Percentiles rank a stretch among this genome's conserved stretches.
Evolutionary conservation across 192 early-diverging fungal species (phyloP).

Genomic region (Chytriomyces confervae): DNA sequence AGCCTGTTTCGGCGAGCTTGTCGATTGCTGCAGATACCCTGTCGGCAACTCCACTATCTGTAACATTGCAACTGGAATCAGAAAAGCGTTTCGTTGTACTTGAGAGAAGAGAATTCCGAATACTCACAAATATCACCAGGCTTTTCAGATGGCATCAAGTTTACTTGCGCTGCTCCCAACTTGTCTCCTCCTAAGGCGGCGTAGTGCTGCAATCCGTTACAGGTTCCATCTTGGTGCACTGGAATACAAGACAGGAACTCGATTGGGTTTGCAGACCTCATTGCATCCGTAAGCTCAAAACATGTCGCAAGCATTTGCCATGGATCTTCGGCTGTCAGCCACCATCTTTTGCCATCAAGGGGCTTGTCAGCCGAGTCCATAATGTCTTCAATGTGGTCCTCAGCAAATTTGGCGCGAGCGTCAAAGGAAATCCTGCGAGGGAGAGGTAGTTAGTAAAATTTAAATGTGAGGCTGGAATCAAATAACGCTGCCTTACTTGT

Average conservation of each 20-base stretch:
- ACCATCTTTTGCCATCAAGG: slow-evolving; percentile 78
- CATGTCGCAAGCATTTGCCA: slow-evolving; percentile 95
- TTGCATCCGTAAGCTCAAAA: slow-evolving; percentile 78
- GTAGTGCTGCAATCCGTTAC: slow-evolving; percentile 98
- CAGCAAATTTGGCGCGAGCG: slow-evolving; percentile 77
- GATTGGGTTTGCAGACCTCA: slow-evolving; percentile 73
- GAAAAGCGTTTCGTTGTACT: background rate
- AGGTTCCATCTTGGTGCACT: slow-evolving; percentile 97
- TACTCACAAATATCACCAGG: slow-evolving; percentile 82
- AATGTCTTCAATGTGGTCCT: slow-evolving; percentile 79
- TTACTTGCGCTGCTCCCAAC: slow-evolving; percentile 86
- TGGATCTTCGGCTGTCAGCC: slow-evolving; percentile 86
- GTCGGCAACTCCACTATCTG: slow-evolving; percentile 81
- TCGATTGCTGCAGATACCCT: slow-evolving; percentile 73
- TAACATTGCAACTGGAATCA: slow-evolving; percentile 23
- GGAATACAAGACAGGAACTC: slow-evolving; percentile 76
- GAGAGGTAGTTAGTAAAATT: background rate
- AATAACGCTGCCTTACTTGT: slow-evolving; percentile 65
- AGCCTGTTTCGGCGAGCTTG: slow-evolving; percentile 60
- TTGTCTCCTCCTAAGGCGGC: slow-evolving; percentile 94
- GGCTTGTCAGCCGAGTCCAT: slow-evolving; percentile 85
- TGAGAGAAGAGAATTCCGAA: background rate
- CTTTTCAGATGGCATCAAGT: slow-evolving; percentile 78
- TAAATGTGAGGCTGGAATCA: slow-evolving; percentile 30
- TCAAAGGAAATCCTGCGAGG: slow-evolving; percentile 66